Conservation (phyloP, 75 land plant species). For the Larix kaempferi region DNA sequence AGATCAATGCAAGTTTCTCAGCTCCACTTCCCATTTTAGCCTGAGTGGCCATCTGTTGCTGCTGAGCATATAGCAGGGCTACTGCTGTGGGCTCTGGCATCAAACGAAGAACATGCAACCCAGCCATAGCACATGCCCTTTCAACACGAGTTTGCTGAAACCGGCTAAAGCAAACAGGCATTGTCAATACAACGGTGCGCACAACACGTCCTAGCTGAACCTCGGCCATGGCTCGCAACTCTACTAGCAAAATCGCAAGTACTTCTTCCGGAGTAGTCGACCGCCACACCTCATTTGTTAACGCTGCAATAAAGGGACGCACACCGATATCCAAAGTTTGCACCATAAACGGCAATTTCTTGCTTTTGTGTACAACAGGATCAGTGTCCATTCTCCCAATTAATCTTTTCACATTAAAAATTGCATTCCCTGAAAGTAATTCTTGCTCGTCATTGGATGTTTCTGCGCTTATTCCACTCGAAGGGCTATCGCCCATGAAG, state of each 20-base stretch:
- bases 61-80: slow-evolving; percentile 67
- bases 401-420: slow-evolving; percentile 62
- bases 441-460: slow-evolving; percentile 29
- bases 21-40: slow-evolving; percentile 47
- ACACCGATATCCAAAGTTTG: slow-evolving; percentile 69
- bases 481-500: slow-evolving; percentile 52
- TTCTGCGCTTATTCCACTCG: slow-evolving; percentile 43
- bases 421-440: slow-evolving; percentile 48
- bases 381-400: slow-evolving; percentile 70
- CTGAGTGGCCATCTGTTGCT: slow-evolving; percentile 38
- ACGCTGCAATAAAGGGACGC: slow-evolving; percentile 68
- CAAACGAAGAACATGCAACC: slow-evolving; percentile 53
- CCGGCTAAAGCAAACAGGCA: slow-evolving; percentile 72
- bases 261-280: slow-evolving; percentile 72
- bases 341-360: slow-evolving; percentile 61
- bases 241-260: slow-evolving; percentile 55
- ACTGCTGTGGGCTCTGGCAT: slow-evolving; percentile 86
- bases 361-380: slow-evolving; percentile 55
- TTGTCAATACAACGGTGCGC: slow-evolving; percentile 56
- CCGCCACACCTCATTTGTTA: slow-evolving; percentile 61
- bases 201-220: slow-evolving; percentile 33
- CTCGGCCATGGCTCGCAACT: slow-evolving; percentile 67
- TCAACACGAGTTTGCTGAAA: slow-evolving; percentile 67
- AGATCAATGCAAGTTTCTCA: slow-evolving; percentile 62
- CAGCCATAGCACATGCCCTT: slow-evolving; percentile 80